Evolutionary conservation across 805 yeast species (phyloP), one percentile per base, ranked within the genome.

Genomic region (Barnettozyma populi): DNA sequence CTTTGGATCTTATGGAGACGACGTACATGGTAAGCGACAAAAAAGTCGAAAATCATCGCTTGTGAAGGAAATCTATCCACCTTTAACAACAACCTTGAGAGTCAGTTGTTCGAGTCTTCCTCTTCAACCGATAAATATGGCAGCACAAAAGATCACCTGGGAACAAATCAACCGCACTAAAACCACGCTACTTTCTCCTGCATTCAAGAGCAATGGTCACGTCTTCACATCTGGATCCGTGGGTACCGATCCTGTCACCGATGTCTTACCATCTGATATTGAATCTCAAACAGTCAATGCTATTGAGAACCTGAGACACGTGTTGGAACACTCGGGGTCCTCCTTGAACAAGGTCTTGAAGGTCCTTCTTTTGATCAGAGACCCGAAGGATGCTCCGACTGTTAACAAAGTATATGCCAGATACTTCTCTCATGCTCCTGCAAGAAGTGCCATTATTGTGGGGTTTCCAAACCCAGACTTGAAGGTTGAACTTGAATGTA

Each of bases 401-500:
- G 68, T 78, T 52, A 78, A 78, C 61, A 57, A 67, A 42, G 67
- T 77, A 34, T 79, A 78, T 58, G 66, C 64, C 19, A 67, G 71
- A 52, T 66, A 69, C 58, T 74, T 79, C 65, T 68, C 71, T 4
- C 64, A 67, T 39, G 66, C 68, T 50, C 84, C 84, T 16, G 79
- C 79, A 5, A 71, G 84, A 67, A 70, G 76, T 41, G 75, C 80
- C 57, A 67, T 78, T 34, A 66, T 75, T 45, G 80, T 74, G 31
- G 71, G 65, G 7, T 78, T 78, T 65, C 79, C 79, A 57, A 72
- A 76, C 57, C 68, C 73, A 10, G 56, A 64, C n/a, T 52, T 78
- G 45, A 70, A 74, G 54, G 75, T 79, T 41, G 84, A 79, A 57
- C 57, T 78, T 46, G 82, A 78, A 56, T 71, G 73, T 44, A 64